phyloP scores from a whole-genome alignment of 345 rosid species.

The Cardamine resedifolia region DNA sequence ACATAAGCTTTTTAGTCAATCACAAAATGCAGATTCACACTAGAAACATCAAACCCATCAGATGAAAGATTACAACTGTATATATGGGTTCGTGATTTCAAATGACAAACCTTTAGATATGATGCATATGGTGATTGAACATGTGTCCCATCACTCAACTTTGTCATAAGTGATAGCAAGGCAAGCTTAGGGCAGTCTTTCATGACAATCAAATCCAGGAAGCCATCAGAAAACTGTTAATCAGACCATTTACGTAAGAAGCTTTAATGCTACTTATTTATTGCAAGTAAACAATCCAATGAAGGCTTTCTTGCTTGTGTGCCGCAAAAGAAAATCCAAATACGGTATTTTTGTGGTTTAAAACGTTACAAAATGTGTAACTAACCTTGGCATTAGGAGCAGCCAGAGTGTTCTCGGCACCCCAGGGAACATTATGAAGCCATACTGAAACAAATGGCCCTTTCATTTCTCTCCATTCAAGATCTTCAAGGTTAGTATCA shows the following conservation, averaged over 20 bases:
- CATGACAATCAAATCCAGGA: slow-evolving; percentile 69
- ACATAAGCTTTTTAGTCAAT: not conserved
- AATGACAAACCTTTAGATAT: slow-evolving; percentile 65
- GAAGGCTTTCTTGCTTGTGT: not conserved
- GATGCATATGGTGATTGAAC: slow-evolving; percentile 64
- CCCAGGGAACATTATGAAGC: slow-evolving; percentile 99
- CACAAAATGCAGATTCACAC: not conserved
- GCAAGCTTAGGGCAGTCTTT: slow-evolving; percentile 64
- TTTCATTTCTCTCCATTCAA: slow-evolving; percentile 72
- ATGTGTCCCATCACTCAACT: slow-evolving; percentile 65
- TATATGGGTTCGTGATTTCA: not conserved
- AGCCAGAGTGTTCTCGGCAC: slow-evolving; percentile 71
- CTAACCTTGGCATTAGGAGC: slow-evolving; percentile 94
- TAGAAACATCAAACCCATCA: not conserved
- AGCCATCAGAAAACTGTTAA: slow-evolving; percentile 89
- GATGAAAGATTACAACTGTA: not conserved
- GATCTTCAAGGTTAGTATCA: slow-evolving; percentile 45
- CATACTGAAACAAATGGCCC: slow-evolving; percentile 95
- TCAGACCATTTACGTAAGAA: not conserved
- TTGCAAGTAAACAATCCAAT: not conserved
- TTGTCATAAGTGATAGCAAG: slow-evolving; percentile 60
- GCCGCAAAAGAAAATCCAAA: not conserved
- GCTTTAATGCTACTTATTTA: not conserved
- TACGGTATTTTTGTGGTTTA: not conserved
- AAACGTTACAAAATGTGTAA: not conserved